Conservation (phyloP, 768 basidiomycete species). For the Lentinula raphanica region DNA sequence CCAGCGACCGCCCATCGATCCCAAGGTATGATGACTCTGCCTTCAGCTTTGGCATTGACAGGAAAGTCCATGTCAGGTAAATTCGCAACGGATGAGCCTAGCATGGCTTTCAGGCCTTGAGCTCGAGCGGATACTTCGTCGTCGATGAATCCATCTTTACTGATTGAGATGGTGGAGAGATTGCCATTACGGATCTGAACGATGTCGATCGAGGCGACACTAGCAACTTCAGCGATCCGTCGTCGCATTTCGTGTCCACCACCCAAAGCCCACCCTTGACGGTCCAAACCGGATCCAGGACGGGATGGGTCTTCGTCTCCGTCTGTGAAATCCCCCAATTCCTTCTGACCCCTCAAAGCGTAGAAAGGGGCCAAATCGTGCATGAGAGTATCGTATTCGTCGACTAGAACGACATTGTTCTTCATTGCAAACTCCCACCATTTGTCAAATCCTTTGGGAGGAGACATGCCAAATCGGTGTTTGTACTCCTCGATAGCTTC, state of each 20-base stretch:
- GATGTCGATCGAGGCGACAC: constrained; percentile 76
- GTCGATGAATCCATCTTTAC: constrained; percentile 51
- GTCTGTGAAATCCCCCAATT: constrained; percentile 36
- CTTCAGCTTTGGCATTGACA: constrained; percentile 90
- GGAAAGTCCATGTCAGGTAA: constrained; percentile 93
- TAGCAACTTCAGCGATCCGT: constrained; percentile 1
- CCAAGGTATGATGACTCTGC: constrained; percentile 91
- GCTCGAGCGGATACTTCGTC: constrained; percentile 74
- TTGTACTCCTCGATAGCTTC: constrained; percentile 82
- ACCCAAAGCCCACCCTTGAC: neutral
- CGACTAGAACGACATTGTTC: constrained; percentile 72
- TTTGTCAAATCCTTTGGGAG: constrained; percentile 85
- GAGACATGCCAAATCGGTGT: constrained; percentile 67
- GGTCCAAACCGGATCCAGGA: neutral
- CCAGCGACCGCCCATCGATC: constrained; percentile 36
- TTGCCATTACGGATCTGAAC: constrained; percentile 67
- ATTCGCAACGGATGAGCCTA: constrained; percentile 26
- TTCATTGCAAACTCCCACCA: constrained; percentile 83
- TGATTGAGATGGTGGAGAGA: constrained; percentile 52
- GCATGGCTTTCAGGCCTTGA: constrained; percentile 69
- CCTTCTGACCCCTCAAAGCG: constrained; percentile 66
- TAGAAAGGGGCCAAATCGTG: constrained; percentile 84
- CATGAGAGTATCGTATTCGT: constrained; percentile 81
- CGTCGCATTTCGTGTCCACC: neutral
- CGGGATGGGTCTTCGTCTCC: neutral